A percentile compares a stretch with the other conserved stretches of the same genome.
These are phyloP conservation scores for Cladosporium halotolerans DNA, from an alignment of 2,329 filamentous ascomycete species.

Conservation along the genomic window DNA sequence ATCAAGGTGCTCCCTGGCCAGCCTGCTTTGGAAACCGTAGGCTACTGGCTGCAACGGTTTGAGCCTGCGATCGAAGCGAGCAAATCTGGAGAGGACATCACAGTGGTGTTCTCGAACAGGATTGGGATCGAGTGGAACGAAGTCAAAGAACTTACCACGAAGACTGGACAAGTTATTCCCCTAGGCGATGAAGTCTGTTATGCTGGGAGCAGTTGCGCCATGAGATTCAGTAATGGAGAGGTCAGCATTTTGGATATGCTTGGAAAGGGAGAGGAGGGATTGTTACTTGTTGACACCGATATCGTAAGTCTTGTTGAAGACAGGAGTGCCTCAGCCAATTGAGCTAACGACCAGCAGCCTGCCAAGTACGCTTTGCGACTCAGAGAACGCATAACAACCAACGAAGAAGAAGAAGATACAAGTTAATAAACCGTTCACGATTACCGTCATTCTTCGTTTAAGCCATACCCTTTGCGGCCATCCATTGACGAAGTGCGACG, in stretches of 20 bases:
- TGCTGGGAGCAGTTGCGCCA: slow-evolving; percentile 66
- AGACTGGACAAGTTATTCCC: slow-evolving; percentile 26
- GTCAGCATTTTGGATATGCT: slow-evolving; percentile 64
- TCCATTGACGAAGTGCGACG: no score
- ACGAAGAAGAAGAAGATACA: not conserved
- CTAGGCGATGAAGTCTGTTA: slow-evolving; percentile 49
- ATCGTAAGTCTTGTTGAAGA: slow-evolving; percentile 24
- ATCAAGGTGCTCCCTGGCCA: slow-evolving; percentile 41
- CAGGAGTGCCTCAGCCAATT: not conserved
- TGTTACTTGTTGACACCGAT: slow-evolving; percentile 62
- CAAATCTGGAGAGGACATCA: slow-evolving; percentile 48
- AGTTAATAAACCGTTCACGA: no score
- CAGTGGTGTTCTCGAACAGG: slow-evolving; percentile 66
- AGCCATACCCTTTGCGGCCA: no score
- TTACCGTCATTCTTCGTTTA: no score
- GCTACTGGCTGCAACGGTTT: slow-evolving; percentile 68
- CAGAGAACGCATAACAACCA: not conserved
- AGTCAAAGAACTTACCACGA: slow-evolving; percentile 19
- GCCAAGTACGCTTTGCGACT: slow-evolving; percentile 1
- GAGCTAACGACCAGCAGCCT: not conserved
- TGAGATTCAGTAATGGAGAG: slow-evolving; percentile 59
- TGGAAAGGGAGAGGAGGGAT: slow-evolving; percentile 62
- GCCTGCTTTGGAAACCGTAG: slow-evolving; percentile 66
- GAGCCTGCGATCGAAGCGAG: slow-evolving; percentile 48
- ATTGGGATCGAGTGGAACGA: slow-evolving; percentile 52